Base-by-base conservation (phyloP, 2,329 filamentous ascomycete genomes). In the Xylaria arbuscula region DNA sequence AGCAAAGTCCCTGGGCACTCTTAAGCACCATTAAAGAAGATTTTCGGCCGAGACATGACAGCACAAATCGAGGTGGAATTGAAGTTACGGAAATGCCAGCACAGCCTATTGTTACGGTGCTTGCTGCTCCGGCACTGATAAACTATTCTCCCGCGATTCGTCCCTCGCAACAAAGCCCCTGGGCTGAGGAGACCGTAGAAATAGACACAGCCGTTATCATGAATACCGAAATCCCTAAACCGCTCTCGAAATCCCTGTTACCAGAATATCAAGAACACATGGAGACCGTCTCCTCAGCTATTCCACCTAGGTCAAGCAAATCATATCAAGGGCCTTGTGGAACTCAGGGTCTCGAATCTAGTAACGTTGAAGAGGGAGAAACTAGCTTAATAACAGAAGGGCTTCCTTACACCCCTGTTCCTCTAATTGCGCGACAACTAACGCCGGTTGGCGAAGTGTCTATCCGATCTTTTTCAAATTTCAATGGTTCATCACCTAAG, bases 381-480 rank as follows among this genome's bases (percentile, higher is more conserved):
- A 15, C n/a, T 19, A 48, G 50, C 24, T 47, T 53, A 2, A 7
- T 53, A 54, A 56, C 42, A 28, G 45, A 42, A 47, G 28, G 42
- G 34, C 22, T 51, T 51, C 73, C 56, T 55, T 64, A 32, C 66
- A 76, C 38, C 73, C 78, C 40, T 76, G 76, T n/a, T 75, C 72
- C 3, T 74, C 75, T 1, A 72, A 74, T 36, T 76, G 71, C 19
- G 73, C 78, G 24, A 72, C 76, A 66, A 38, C 78, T 79, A 1
- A 85, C 83, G 0, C 82, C 85, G 6, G 83, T 87, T 58, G 81
- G 83, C 15, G 81, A 82, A 4, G 79, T 86, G 36, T 83, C 83
- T 0, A 80, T 87, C 72, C 86, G 84, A 69, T 82, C 85, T 0
- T 88, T 88, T 73, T 81, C 84, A 1, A 82, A 83, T 1, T 88